Evolutionary conservation across 192 early-diverging fungal species (phyloP).

Genomic region (Rhizophlyctis rosea): DNA sequence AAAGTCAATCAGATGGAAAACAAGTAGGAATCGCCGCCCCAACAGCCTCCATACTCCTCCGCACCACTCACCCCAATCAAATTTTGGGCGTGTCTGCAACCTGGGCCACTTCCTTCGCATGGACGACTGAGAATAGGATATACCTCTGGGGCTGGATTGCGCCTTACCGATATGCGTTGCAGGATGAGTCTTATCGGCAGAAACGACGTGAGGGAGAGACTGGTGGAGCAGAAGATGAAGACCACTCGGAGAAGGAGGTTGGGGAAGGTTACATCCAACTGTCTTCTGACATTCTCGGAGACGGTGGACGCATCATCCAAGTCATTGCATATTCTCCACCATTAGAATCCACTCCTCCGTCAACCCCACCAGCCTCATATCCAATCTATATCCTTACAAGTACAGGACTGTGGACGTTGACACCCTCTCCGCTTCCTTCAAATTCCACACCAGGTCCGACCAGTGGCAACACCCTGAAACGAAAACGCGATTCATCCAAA

Average conservation of each 20-base stretch:
- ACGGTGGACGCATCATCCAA: not conserved
- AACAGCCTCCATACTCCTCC: too few species aligned
- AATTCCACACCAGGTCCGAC: too few species aligned
- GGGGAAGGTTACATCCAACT: not conserved
- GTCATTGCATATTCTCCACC: conserved; percentile 4
- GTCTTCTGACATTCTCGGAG: not conserved
- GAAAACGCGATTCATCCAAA: too few species aligned
- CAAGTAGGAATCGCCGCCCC: too few species aligned
- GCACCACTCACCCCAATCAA: too few species aligned
- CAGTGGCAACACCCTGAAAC: too few species aligned
- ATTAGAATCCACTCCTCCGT: too few species aligned
- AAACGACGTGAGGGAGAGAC: not conserved
- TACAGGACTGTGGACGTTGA: too few species aligned
- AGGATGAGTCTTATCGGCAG: not conserved
- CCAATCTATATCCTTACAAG: too few species aligned
- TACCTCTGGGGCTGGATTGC: conserved; percentile 16
- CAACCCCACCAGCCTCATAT: too few species aligned
- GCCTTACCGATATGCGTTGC: not conserved
- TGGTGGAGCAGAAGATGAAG: conserved; percentile 1
- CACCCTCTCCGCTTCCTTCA: too few species aligned
- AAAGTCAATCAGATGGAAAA: too few species aligned
- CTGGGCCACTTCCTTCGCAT: conserved; percentile 13
- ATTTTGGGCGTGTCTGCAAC: conserved; percentile 15
- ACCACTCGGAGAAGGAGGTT: not conserved
- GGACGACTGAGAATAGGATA: not conserved